phyloP scores from a whole-genome alignment of 1,284 basidiomycete species.

The Wolfiporia cocos region DNA sequence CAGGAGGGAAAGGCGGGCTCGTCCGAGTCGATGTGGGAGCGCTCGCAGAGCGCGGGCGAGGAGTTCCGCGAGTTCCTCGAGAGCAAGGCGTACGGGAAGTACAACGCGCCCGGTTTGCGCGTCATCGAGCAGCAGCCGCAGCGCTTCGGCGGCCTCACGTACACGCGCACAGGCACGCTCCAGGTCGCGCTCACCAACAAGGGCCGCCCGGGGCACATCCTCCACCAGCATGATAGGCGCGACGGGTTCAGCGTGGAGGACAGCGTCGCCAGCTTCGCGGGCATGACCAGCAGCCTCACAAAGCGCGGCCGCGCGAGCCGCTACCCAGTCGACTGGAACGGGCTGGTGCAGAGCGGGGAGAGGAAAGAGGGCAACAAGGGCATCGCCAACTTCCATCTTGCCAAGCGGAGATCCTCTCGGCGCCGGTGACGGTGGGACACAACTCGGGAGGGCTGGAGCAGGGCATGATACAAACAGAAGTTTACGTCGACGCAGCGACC shows the following conservation, averaged over 20 bases:
- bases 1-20: no score
- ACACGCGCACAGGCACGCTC: conserved; percentile 44
- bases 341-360: conserved; percentile 10
- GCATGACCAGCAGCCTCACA: conserved; percentile 20
- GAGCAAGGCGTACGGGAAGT: conserved; percentile 17
- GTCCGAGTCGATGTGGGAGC: conserved; percentile 30
- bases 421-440: conserved; percentile 27
- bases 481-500: conserved; percentile 12
- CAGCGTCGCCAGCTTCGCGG: conserved; percentile 22
- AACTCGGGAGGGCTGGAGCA: conserved; percentile 14
- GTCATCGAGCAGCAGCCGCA: conserved; percentile 63
- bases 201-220: conserved; percentile 52
- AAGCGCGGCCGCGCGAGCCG: conserved; percentile 2
- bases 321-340: conserved; percentile 6
- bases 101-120: conserved; percentile 23
- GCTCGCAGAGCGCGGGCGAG: conserved; percentile 12
- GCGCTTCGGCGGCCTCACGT: conserved; percentile 52
- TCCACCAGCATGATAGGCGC: conserved; percentile 25
- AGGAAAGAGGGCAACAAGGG: conserved; percentile 4
- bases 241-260: not conserved
- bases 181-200: conserved; percentile 46
- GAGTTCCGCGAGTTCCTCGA: conserved; percentile 26
- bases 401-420: conserved; percentile 16
- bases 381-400: conserved; percentile 24
- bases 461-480: conserved; percentile 11